Base-by-base conservation (phyloP, 129 eudicot species). In the Lonicera japonica region DNA sequence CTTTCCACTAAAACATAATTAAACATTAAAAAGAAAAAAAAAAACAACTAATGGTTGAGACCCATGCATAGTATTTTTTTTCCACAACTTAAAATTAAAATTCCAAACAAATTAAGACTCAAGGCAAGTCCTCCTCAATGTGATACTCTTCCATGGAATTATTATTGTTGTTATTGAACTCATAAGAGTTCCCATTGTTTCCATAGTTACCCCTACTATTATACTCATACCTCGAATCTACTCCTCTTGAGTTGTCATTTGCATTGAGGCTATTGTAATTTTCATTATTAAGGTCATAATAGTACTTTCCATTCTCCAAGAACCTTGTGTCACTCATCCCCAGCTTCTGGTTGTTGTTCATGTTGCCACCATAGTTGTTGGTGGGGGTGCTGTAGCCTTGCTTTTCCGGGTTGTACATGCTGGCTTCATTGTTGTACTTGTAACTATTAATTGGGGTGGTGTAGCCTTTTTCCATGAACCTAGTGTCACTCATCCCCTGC, bases 241-340 rank as follows among this genome's bases (percentile, higher is more conserved):
- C 50, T 7, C 41, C 53, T 34, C 60, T 53, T 9, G 70, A 54
- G 25, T 55, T 66, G 47, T 38, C 61, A 15, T 54, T 23, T 14
- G 21, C 25, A 39, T 67, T 67, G 24, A n/a, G 50, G 16, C 50
- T 43, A 34, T 65, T 51, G 29, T 67, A 56, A 43, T 20, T 63
- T 53, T 70, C 69, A 5, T 41, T 45, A 15, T 69, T 62, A 4
- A 39, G 20, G 36, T 69, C 70, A 56, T 73, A 73, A 22, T 7
- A 53, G 70, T 65, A 76, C 66, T 56, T 70, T n/a, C 78, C 85
- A 14, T 66, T 59, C 58, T 68, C 79, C 69, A 76, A 4, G 41
- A 60, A 55, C 38, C 83, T 63, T 13, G 84, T 65, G 66, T 79
- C 81, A 25, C 81, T 76, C 81, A 76, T 79, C 1, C 79, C 80